These are phyloP conservation scores for Trypanosoma avium DNA, from an alignment of 208 protist genomes.

Conservation along the genomic window DNA sequence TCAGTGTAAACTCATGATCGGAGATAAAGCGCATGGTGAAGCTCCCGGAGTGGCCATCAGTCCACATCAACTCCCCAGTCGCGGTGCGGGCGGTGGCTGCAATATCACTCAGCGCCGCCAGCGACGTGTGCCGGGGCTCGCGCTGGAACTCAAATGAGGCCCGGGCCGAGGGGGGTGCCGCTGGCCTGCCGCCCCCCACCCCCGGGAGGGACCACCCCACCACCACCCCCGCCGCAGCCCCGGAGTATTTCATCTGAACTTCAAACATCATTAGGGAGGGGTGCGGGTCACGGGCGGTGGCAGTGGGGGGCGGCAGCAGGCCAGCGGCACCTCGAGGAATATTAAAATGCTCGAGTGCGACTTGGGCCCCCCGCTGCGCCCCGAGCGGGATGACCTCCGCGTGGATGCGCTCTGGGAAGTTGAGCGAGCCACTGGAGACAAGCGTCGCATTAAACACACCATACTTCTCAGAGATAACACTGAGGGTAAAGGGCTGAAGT, in stretches of 20 bases:
- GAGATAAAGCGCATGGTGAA: constrained; percentile 56
- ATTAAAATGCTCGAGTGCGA: constrained; percentile 46
- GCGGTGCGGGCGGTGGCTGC: constrained; percentile 31
- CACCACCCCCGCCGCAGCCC: constrained; percentile 32
- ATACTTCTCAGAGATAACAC: constrained; percentile 61
- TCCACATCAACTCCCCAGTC: not conserved
- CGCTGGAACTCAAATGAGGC: constrained; percentile 43
- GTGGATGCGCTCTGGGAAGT: constrained; percentile 66
- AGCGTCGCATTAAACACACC: constrained; percentile 79
- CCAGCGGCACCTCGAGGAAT: constrained; percentile 30
- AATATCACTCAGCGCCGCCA: constrained; percentile 40
- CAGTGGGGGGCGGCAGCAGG: constrained; percentile 12
- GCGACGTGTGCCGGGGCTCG: constrained; percentile 21
- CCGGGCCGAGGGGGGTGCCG: constrained; percentile 32
- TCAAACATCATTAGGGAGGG: constrained; percentile 63
- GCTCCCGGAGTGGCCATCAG: constrained; percentile 18
- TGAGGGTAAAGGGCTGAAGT: constrained; percentile 61
- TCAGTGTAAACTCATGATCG: constrained; percentile 52
- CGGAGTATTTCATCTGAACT: constrained; percentile 43
- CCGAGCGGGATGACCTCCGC: constrained; percentile 69
- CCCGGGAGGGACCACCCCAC: constrained; percentile 50
- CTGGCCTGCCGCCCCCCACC: no score
- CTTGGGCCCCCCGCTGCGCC: constrained; percentile 17
- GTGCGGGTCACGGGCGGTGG: constrained; percentile 22
- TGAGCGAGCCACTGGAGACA: constrained; percentile 37